Evolutionary conservation across 192 early-diverging fungal genomes (phyloP).

Genomic region (Funneliformis geosporum): DNA sequence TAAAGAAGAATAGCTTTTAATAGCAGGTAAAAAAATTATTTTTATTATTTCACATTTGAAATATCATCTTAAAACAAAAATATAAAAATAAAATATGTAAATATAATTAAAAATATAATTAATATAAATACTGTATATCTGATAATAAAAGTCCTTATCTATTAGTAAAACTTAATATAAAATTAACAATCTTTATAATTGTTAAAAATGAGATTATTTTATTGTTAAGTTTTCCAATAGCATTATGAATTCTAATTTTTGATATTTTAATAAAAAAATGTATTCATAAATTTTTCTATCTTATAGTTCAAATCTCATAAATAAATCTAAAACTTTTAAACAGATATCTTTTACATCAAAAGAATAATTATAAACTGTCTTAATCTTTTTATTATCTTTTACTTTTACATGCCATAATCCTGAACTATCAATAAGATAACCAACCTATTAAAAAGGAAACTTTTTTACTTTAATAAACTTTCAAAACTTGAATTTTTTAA

Average conservation of each 20-base stretch:
- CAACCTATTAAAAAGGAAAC: not conserved
- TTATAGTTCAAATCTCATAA: not conserved
- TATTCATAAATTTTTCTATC: not conserved
- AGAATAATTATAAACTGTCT: not conserved
- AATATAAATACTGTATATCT: not conserved
- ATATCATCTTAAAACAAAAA: not conserved
- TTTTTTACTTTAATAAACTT: not conserved
- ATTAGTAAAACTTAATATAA: not conserved
- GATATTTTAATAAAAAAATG: not conserved
- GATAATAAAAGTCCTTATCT: not conserved
- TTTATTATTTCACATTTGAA: not conserved
- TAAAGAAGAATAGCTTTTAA: not conserved
- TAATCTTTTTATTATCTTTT: not conserved
- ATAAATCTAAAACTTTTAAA: constrained; percentile 1
- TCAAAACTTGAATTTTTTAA: not conserved
- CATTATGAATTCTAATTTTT: not conserved
- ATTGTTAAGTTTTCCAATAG: not conserved
- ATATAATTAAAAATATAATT: constrained; percentile 2
- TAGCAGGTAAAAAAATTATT: not conserved
- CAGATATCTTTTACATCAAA: not conserved
- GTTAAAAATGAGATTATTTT: not conserved
- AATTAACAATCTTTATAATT: not conserved
- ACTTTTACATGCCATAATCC: not conserved
- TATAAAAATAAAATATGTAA: not conserved
- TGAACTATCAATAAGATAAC: not conserved